A percentile compares a stretch with the other conserved stretches of the same genome.
Conservation (phyloP, 495 filamentous ascomycete species). For the Delitschia confertaspora region DNA sequence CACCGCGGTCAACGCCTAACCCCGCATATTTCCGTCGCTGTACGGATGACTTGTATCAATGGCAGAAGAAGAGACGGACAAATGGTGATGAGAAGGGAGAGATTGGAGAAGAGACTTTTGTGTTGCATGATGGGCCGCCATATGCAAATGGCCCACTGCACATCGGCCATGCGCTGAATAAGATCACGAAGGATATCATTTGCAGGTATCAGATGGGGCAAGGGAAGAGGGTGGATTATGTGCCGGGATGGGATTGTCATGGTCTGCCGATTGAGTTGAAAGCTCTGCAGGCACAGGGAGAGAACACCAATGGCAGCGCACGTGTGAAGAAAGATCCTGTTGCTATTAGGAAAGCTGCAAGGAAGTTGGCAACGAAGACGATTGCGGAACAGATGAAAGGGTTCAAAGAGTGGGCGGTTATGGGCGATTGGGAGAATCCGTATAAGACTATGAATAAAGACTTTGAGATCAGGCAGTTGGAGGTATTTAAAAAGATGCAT, state of each 20-base stretch:
- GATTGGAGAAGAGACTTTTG: constrained; percentile 43
- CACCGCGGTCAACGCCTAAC: constrained; percentile 40
- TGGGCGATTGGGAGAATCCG: constrained; percentile 86
- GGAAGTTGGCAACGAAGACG: constrained; percentile 62
- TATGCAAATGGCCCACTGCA: constrained; percentile 95
- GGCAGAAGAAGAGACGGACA: constrained; percentile 60
- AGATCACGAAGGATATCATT: constrained; percentile 92
- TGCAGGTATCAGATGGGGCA: constrained; percentile 67
- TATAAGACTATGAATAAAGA: constrained; percentile 87
- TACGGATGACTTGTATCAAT: constrained; percentile 80
- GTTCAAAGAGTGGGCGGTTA: constrained; percentile 77
- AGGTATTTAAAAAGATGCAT: constrained; percentile 78
- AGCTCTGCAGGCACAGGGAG: constrained; percentile 58
- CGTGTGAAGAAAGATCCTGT: constrained; percentile 32
- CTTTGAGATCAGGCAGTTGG: constrained; percentile 81
- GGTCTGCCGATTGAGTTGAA: constrained; percentile 96
- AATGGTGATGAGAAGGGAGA: constrained; percentile 8
- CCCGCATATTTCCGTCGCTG: constrained; percentile 59
- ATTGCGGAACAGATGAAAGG: constrained; percentile 71
- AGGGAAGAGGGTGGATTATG: constrained; percentile 72
- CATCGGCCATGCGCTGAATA: constrained; percentile 96
- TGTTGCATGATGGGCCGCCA: constrained; percentile 92
- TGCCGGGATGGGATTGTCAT: constrained; percentile 98
- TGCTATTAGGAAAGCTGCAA: constrained; percentile 60
- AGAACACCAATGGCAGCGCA: constrained; percentile 6